These are phyloP conservation scores for Lepidium campestre DNA, from an alignment of 441 rosid species.

Conservation along the genomic window DNA sequence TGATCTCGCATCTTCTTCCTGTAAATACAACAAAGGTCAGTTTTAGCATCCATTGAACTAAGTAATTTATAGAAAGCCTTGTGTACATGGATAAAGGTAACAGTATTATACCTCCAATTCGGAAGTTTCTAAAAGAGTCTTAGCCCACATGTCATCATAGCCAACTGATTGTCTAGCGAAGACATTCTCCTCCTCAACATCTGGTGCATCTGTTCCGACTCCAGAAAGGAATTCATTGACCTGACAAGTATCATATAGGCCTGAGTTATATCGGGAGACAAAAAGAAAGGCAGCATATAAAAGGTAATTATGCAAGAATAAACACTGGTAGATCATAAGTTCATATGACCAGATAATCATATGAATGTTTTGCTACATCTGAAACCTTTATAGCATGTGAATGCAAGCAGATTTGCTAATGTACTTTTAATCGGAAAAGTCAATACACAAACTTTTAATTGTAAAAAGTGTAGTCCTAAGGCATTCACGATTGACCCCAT, in stretches of 20 bases:
- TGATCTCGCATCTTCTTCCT: slow-evolving; percentile 92
- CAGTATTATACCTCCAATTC: slow-evolving; percentile 64
- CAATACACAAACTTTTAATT: neutral
- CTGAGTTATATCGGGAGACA: neutral
- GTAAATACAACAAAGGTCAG: slow-evolving; percentile 23
- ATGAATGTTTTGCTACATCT: neutral
- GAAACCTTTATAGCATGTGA: neutral
- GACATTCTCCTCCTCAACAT: slow-evolving; percentile 94
- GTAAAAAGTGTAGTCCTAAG: neutral
- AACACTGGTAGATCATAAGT: neutral
- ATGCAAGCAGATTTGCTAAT: neutral
- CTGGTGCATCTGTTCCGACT: slow-evolving; percentile 99
- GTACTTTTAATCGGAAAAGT: neutral
- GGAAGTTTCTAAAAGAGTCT: slow-evolving; percentile 82
- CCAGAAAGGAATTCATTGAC: slow-evolving; percentile 97
- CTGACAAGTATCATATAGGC: slow-evolving; percentile 36
- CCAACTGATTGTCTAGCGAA: slow-evolving; percentile 87
- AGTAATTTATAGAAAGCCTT: slow-evolving; percentile 2
- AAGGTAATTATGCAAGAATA: neutral
- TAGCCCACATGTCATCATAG: slow-evolving; percentile 99
- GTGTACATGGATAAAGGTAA: slow-evolving; percentile 1
- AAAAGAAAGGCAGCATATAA: neutral
- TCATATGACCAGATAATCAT: neutral
- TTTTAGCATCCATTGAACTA: neutral
- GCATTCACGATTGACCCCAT: neutral